These are phyloP conservation scores for Fusarium annulatum DNA, from an alignment of 2,329 filamentous ascomycete genomes.

Conservation along the genomic window DNA sequence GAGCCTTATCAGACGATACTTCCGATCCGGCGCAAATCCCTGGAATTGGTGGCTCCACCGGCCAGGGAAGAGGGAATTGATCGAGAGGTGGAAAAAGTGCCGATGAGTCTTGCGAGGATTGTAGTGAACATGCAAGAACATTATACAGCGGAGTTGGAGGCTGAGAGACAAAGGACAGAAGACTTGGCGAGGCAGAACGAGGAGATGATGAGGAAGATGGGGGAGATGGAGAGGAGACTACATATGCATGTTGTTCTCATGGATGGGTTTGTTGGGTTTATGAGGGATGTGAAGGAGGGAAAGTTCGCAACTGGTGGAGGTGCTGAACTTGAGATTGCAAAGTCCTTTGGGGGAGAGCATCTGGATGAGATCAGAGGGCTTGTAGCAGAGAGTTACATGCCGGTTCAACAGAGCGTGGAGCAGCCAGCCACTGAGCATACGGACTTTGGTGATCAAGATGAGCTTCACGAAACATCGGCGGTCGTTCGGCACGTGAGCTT, in stretches of 20 bases:
- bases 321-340: constrained; percentile 23
- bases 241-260: constrained; percentile 36
- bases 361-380: not conserved
- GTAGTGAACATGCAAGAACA: constrained; percentile 41
- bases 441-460: not conserved
- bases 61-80: not conserved
- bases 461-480: not conserved
- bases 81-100: not conserved
- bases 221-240: constrained; percentile 22
- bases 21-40: not conserved
- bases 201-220: not conserved
- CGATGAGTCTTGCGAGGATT: constrained; percentile 14
- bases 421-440: not conserved
- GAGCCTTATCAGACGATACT: not conserved
- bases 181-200: constrained; percentile 9
- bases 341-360: constrained; percentile 10
- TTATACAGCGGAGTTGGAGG: constrained; percentile 33
- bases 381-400: not conserved
- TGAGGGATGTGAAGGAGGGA: constrained; percentile 31
- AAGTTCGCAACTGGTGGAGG: not conserved
- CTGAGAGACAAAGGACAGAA: constrained; percentile 10
- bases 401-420: not conserved
- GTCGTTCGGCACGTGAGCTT: not conserved
- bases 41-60: fast-evolving
- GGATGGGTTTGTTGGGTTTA: constrained; percentile 36